phyloP scores from a whole-genome alignment of 441 rosid species.

The Geranium incanum region DNA sequence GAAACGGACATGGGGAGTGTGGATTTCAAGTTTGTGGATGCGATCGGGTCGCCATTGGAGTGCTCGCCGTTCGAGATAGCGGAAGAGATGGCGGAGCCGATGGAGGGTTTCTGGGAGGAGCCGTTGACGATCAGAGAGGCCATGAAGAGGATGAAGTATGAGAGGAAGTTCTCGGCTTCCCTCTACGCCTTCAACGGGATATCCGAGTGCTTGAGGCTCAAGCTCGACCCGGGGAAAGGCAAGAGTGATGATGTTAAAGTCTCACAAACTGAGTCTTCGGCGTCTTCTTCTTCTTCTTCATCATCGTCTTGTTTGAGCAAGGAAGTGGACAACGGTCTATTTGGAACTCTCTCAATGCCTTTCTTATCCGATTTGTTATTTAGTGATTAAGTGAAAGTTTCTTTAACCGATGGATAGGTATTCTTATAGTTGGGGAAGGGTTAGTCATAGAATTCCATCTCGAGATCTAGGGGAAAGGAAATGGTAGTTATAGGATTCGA shows the following conservation, averaged over 20 bases:
- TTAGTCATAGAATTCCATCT: no score
- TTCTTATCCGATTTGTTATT: constrained; percentile 48
- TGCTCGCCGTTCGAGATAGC: constrained; percentile 58
- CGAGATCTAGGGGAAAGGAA: no score
- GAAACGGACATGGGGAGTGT: constrained; percentile 11
- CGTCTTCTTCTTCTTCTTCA: constrained; percentile 8
- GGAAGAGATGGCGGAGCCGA: constrained; percentile 38
- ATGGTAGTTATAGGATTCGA: background rate
- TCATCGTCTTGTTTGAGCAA: constrained; percentile 21
- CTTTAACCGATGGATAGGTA: no score
- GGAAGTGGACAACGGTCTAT: constrained; percentile 38
- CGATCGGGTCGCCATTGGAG: constrained; percentile 27
- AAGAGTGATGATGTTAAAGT: constrained; percentile 11
- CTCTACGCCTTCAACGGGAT: constrained; percentile 59
- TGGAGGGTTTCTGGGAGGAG: constrained; percentile 35
- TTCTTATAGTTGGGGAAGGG: no score
- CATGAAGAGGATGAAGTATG: constrained; percentile 53
- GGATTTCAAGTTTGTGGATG: constrained; percentile 45
- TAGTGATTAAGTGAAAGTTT: constrained; percentile 13
- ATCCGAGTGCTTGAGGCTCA: constrained; percentile 44
- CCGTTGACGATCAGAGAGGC: constrained; percentile 40
- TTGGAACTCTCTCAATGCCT: constrained; percentile 62
- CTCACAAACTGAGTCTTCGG: constrained; percentile 23
- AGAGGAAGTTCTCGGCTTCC: constrained; percentile 59
- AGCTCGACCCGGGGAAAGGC: constrained; percentile 14